Evolutionary conservation across 129 eudicot genomes (phyloP).

Genomic region (Sambucus nigra): DNA sequence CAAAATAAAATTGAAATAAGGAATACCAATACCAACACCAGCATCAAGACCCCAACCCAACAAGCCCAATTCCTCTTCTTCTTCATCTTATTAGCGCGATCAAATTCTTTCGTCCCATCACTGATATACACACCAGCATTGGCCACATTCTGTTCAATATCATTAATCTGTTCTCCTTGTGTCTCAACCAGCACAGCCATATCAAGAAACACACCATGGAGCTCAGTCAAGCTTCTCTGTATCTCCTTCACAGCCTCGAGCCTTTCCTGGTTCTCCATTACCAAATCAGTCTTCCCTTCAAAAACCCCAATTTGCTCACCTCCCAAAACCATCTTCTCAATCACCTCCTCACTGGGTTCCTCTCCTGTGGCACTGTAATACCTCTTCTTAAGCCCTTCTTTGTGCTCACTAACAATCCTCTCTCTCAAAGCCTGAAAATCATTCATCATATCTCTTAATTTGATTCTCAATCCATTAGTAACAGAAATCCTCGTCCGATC

Average conservation of each 20-base stretch:
- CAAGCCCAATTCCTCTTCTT: constrained; percentile 25
- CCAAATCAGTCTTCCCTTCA: constrained; percentile 19
- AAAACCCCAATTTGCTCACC: constrained; percentile 12
- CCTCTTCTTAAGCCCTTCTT: constrained; percentile 28
- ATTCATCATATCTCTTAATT: constrained; percentile 36
- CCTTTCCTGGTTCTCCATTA: constrained; percentile 32
- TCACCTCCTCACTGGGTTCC: constrained; percentile 29
- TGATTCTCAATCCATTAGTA: constrained; percentile 36
- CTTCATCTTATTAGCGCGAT: constrained; percentile 29
- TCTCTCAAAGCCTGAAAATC: constrained; percentile 37
- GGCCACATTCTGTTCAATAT: constrained; percentile 36
- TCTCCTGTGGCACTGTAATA: constrained; percentile 27
- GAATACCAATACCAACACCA: constrained; percentile 22
- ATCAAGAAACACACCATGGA: constrained; percentile 41
- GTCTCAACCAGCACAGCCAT: constrained; percentile 46
- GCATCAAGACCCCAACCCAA: constrained; percentile 29
- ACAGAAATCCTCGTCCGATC: constrained; percentile 37
- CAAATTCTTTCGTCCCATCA: constrained; percentile 28
- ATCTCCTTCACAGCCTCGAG: constrained; percentile 40
- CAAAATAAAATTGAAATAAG: constrained; percentile 24
- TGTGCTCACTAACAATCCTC: constrained; percentile 28
- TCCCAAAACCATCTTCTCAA: constrained; percentile 29
- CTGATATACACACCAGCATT: constrained; percentile 28
- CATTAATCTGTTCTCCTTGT: constrained; percentile 36
- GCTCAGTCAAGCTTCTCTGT: constrained; percentile 37